Evolutionary conservation across 179 eudicot genomes (phyloP), one percentile per base, ranked within the genome.

Genomic region (Sideroxylon spinosum): DNA sequence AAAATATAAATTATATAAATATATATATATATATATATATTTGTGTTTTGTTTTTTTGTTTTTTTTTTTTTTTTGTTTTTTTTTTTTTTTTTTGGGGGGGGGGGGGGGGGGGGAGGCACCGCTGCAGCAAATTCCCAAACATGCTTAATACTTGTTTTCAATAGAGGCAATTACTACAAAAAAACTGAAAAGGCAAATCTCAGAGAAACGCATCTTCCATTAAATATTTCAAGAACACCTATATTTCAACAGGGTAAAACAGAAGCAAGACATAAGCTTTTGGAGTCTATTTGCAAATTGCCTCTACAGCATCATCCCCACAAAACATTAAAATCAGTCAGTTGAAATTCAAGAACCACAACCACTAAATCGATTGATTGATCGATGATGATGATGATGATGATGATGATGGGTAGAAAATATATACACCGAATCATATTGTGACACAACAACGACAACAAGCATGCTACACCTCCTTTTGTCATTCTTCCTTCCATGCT

Each of bases 231-330:
- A 76, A 53, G 26, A 29, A 53, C 52, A 8, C 50, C 20, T 22
- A 49, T 65, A 13, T 23, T 63, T 76, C 9, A 52, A 5, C 8
- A 53, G 53, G 4, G 20, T 1, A 44, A 44, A 46, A 7, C 23
- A 65, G 23, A 10, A 52, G 56, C 1, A 22, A 76, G 64, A 32
- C 50, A 20, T 73, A 76, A 76, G 66, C 3, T 6, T 37, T 37
- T 37, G 0, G 64, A 76, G 79, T 26, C 53, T 50, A 67, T 52
- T 76, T 76, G 79, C 79, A 10, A 65, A 20, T 50, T 76, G 64
- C 64, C 72, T 19, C 71, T 9, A 49, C 23, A 64, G 22, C 68
- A 44, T 52, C 56, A 52, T 9, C 29, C 9, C 3, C n/a, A 56
- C n/a, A 9, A 57, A 52, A 73, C 26, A 53, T 26, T 56, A 57